phyloP scores from a whole-genome alignment of 2,329 filamentous ascomycete species.

The Niveomyces coronatus region DNA sequence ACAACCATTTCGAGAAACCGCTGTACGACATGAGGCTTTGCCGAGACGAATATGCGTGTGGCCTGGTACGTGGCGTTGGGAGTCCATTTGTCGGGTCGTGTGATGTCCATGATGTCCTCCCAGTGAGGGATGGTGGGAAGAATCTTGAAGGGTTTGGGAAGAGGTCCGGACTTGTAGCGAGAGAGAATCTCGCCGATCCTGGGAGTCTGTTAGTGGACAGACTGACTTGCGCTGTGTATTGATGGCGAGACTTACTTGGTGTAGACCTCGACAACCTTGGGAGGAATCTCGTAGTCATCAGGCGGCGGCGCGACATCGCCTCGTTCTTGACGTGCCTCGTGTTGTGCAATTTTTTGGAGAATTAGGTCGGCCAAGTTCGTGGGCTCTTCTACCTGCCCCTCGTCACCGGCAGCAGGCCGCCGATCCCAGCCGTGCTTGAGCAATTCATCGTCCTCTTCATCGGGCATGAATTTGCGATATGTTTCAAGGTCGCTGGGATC shows the following conservation, averaged over 20 bases:
- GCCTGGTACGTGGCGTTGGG: slow-evolving; percentile 76
- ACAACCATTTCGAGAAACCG: slow-evolving; percentile 80
- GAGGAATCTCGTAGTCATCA: slow-evolving; percentile 76
- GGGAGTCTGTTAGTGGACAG: slow-evolving; percentile 11
- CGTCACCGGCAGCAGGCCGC: slow-evolving; percentile 30
- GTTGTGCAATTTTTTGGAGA: slow-evolving; percentile 83
- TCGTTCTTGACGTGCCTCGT: slow-evolving; percentile 58
- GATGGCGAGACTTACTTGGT: slow-evolving; percentile 59
- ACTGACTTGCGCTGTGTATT: not conserved
- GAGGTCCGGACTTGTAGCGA: slow-evolving; percentile 88
- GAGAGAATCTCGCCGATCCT: slow-evolving; percentile 81
- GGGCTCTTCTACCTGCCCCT: slow-evolving; percentile 40
- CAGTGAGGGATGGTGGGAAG: slow-evolving; percentile 83
- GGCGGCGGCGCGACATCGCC: slow-evolving; percentile 37
- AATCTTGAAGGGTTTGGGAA: slow-evolving; percentile 97
- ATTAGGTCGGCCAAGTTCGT: slow-evolving; percentile 91
- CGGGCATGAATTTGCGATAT: slow-evolving; percentile 82
- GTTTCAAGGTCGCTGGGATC: slow-evolving; percentile 82
- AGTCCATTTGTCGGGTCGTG: slow-evolving; percentile 65
- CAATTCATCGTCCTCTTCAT: slow-evolving; percentile 62
- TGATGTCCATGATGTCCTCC: slow-evolving; percentile 78
- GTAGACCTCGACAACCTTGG: slow-evolving; percentile 90
- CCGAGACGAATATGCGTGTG: slow-evolving; percentile 84
- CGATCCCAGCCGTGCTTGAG: slow-evolving; percentile 53
- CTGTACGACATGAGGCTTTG: slow-evolving; percentile 69